A percentile compares a stretch with the other conserved stretches of the same genome.
These are phyloP conservation scores for Ceratobasidium theobromae DNA, from an alignment of 1,284 basidiomycete species.

Conservation along the genomic window DNA sequence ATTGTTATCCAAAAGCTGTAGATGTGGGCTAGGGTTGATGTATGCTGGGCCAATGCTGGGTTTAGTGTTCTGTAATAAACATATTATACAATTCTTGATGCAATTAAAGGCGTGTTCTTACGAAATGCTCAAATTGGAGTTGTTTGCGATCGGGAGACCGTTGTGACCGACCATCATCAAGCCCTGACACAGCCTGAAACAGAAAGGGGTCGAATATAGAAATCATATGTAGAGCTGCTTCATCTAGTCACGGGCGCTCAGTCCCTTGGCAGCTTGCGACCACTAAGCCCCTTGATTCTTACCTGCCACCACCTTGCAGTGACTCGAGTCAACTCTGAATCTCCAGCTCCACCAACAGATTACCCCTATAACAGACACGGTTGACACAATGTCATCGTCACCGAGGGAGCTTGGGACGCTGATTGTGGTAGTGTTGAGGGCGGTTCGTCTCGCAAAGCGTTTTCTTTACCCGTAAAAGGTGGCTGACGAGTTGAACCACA, in stretches of 20 bases:
- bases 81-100: background rate
- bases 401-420: slow-evolving; percentile 87
- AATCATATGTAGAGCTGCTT: slow-evolving; percentile 4
- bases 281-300: slow-evolving; percentile 7
- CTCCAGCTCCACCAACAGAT: background rate
- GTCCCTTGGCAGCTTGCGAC: slow-evolving; percentile 13
- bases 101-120: background rate
- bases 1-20: slow-evolving; percentile 85
- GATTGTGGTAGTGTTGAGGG: slow-evolving; percentile 92
- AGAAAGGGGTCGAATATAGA: slow-evolving; percentile 11
- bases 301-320: background rate
- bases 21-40: slow-evolving; percentile 13
- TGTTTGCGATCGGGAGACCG: background rate
- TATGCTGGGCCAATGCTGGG: background rate
- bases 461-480: background rate
- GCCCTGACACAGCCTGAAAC: slow-evolving; percentile 25
- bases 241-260: slow-evolving; percentile 13
- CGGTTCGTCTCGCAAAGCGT: slow-evolving; percentile 53
- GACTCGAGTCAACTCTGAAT: background rate
- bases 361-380: background rate
- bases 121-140: background rate
- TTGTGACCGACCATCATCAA: background rate
- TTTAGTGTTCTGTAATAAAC: slow-evolving; percentile 2
- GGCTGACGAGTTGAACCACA: slow-evolving; percentile 42
- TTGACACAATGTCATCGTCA: slow-evolving; percentile 36